Evolutionary conservation across 1,284 basidiomycete species (phyloP).

Genomic region (Thelephora terrestris): DNA sequence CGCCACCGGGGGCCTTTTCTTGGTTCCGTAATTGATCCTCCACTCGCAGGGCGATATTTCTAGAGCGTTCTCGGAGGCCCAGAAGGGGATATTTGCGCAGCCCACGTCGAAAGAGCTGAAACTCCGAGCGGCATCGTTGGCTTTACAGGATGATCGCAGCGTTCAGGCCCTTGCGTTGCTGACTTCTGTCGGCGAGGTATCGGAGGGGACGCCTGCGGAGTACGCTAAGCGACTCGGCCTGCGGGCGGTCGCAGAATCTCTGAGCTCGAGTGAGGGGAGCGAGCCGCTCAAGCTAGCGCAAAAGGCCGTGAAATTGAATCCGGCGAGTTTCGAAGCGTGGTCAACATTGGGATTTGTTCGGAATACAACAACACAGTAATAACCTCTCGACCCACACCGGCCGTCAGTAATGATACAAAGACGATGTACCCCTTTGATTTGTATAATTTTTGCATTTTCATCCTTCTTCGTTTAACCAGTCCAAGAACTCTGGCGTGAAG

Average conservation of each 20-base stretch:
- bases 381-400: too few relatives aligned
- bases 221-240: constrained; percentile 33
- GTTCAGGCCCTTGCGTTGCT: constrained; percentile 31
- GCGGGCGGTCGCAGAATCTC: constrained; percentile 29
- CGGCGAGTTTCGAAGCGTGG: constrained; percentile 53
- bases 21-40: not conserved
- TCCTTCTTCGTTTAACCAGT: constrained; percentile 59
- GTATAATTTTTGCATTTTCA: not conserved
- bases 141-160: constrained; percentile 37
- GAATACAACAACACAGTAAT: not conserved
- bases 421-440: constrained; percentile 1
- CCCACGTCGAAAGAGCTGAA: constrained; percentile 41
- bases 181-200: constrained; percentile 17
- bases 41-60: constrained; percentile 33
- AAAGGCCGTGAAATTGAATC: constrained; percentile 57
- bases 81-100: constrained; percentile 46
- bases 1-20: too few relatives aligned
- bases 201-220: constrained; percentile 20
- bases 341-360: constrained; percentile 45
- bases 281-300: constrained; percentile 41
- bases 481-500: constrained; percentile 92
- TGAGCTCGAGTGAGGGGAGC: constrained; percentile 17
- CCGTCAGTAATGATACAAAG: not conserved
- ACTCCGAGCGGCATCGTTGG: constrained; percentile 41
- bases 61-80: constrained; percentile 42